Evolutionary conservation across 169 alveolate species (phyloP), one percentile per base, ranked within the genome.

Genomic region (Cryptosporidium andersoni): DNA sequence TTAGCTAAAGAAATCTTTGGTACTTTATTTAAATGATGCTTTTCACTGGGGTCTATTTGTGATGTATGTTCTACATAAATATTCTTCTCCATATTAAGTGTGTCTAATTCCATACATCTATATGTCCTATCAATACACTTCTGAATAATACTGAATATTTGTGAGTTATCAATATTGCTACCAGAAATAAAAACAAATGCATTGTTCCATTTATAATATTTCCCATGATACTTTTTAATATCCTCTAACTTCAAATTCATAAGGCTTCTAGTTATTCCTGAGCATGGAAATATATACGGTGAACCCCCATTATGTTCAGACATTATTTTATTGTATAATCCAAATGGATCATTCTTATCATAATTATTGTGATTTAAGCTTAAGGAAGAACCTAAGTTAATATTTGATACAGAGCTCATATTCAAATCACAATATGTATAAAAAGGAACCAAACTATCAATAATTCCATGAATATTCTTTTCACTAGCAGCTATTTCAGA

Each of bases 401-500:
- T 43, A 8, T 42, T 55, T 14, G 25, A 8, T 56, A 58, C 60
- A 36, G 55, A 47, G 16, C 40, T 43, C 39, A 47, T 37, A 43
- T 8, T 6, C 2, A 63, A 51, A 42, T 39, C 37, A 47, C 64
- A 58, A 12, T 58, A 36, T 45, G 51, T 47, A 74, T 56, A 64
- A 58, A 74, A 74, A 37, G 55, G 55, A 9, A 68, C 55, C 5
- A 74, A 43, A 43, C 3, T 25, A 47, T 66, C 3, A 8, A 74
- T 16, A 25, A 74, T 40, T 39, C 60, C 85, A 74, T 74, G 74
- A 62, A 58, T 58, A 37, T 60, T 34, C 6, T 63, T 58, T 45
- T 74, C 85, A 58, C 16, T 45, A 12, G 85, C 55, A 36, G 68
- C 43, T 12, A 74, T 63, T 47, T 74, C 85, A 34, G 85, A 74